These are phyloP conservation scores for Colletotrichum spinosum DNA, from an alignment of 2,329 filamentous ascomycete genomes.

Conservation along the genomic window DNA sequence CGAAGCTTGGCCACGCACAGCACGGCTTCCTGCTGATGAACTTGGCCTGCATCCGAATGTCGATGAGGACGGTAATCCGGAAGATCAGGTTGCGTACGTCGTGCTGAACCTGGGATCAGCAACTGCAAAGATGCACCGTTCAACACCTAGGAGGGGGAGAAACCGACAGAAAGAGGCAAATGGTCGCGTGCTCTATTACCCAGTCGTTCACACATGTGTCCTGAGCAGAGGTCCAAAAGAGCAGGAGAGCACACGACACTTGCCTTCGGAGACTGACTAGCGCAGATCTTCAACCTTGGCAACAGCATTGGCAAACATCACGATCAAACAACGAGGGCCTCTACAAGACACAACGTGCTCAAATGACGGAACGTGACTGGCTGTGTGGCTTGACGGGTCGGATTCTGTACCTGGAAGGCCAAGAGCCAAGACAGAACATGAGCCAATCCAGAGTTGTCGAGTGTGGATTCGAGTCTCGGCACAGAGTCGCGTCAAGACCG, in stretches of 20 bases:
- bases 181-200: conserved; percentile 28
- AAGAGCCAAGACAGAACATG: too few relatives aligned
- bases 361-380: conserved; percentile 14
- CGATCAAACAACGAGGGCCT: neutral
- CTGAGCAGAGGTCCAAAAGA: conserved; percentile 7
- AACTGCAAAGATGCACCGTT: neutral
- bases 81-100: neutral
- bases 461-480: too few relatives aligned
- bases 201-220: conserved; percentile 29
- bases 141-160: neutral
- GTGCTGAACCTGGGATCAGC: neutral
- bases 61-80: conserved; percentile 11
- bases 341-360: conserved; percentile 21
- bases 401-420: too few relatives aligned
- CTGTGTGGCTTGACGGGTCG: neutral
- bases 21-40: too few relatives aligned
- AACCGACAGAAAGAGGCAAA: conserved; percentile 3
- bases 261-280: conserved; percentile 3
- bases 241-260: conserved; percentile 34
- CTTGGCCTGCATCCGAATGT: too few relatives aligned
- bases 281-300: conserved; percentile 30
- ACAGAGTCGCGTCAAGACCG: too few relatives aligned
- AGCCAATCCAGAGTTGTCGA: too few relatives aligned
- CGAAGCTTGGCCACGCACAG: too few relatives aligned
- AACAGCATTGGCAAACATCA: conserved; percentile 1